Conservation (phyloP, 805 yeast genomes). For the Candida tammaniensis region DNA sequence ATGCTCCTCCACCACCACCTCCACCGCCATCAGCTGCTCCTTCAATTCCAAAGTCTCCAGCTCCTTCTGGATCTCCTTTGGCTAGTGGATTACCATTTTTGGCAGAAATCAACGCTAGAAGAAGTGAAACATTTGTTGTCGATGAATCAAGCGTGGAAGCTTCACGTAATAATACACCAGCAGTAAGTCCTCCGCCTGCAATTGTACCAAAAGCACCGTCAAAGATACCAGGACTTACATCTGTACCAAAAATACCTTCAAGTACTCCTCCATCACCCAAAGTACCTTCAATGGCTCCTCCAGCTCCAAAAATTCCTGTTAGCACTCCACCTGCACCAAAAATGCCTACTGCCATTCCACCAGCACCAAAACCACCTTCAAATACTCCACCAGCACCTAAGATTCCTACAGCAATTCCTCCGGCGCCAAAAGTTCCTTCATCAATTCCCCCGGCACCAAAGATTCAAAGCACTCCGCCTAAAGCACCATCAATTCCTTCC, state of each 20-base stretch:
- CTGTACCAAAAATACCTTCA: constrained; percentile 17
- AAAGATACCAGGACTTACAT: background rate
- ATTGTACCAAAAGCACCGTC: constrained; percentile 9
- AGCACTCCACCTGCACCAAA: constrained; percentile 15
- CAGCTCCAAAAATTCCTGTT: constrained; percentile 16
- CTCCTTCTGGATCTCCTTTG: constrained; percentile 13
- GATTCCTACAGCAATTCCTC: constrained; percentile 14
- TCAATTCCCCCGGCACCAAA: constrained; percentile 18
- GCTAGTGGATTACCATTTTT: constrained; percentile 49
- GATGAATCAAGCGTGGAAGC: constrained; percentile 23
- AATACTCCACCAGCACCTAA: constrained; percentile 19
- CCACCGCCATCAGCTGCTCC: constrained; percentile 15
- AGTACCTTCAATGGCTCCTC: constrained; percentile 14
- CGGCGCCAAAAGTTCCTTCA: constrained; percentile 7
- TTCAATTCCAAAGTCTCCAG: constrained; percentile 13
- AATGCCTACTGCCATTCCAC: constrained; percentile 7
- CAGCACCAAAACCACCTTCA: constrained; percentile 12
- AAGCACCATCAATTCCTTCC: constrained; percentile 10
- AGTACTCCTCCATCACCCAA: constrained; percentile 7
- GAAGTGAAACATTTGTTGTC: constrained; percentile 51
- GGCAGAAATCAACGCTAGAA: constrained; percentile 54
- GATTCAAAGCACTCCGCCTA: constrained; percentile 15
- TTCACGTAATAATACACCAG: constrained; percentile 9
- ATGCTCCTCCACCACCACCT: constrained; percentile 16
- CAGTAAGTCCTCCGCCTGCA: constrained; percentile 14